Percentiles rank a stretch among this genome's conserved stretches.
phyloP scores from a whole-genome alignment of 2,329 filamentous ascomycete species.

The Aspergillus hiratsukae region DNA sequence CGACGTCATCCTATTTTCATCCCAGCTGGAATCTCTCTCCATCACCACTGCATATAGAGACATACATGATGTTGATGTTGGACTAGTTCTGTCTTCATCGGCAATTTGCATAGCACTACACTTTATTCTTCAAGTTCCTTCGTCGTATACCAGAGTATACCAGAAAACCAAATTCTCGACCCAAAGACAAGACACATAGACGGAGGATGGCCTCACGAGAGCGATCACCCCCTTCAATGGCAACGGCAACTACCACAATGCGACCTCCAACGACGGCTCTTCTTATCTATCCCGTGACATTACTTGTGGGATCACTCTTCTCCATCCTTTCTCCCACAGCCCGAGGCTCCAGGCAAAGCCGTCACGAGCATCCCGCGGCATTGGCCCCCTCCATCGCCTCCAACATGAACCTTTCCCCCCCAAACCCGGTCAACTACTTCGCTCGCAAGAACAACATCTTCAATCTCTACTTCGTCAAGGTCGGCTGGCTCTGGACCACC shows the following conservation, averaged over 20 bases:
- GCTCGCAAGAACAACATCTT: constrained; percentile 89
- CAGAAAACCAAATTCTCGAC: neutral
- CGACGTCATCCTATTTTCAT: too few relatives aligned
- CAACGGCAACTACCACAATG: neutral
- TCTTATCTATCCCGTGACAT: constrained; percentile 68
- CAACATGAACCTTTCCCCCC: constrained; percentile 22
- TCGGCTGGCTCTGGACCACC: constrained; percentile 90
- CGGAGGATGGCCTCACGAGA: neutral
- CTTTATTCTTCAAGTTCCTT: neutral
- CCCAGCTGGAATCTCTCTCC: too few relatives aligned
- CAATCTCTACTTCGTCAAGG: constrained; percentile 91
- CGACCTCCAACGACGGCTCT: constrained; percentile 46
- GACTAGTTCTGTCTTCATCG: neutral
- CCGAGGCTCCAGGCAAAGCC: constrained; percentile 38
- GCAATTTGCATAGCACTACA: neutral
- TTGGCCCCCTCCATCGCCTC: constrained; percentile 33
- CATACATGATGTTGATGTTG: too few relatives aligned
- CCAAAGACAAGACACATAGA: neutral
- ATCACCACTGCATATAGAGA: too few relatives aligned
- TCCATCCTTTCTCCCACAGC: constrained; percentile 70
- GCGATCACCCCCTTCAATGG: neutral
- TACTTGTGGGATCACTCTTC: constrained; percentile 78
- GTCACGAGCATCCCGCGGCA: constrained; percentile 57
- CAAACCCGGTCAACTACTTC: constrained; percentile 63
- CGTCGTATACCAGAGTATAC: neutral